A percentile compares a stretch with the other conserved stretches of the same genome.
Conservation (phyloP, 768 basidiomycete genomes). For the Boletus fagicola region DNA sequence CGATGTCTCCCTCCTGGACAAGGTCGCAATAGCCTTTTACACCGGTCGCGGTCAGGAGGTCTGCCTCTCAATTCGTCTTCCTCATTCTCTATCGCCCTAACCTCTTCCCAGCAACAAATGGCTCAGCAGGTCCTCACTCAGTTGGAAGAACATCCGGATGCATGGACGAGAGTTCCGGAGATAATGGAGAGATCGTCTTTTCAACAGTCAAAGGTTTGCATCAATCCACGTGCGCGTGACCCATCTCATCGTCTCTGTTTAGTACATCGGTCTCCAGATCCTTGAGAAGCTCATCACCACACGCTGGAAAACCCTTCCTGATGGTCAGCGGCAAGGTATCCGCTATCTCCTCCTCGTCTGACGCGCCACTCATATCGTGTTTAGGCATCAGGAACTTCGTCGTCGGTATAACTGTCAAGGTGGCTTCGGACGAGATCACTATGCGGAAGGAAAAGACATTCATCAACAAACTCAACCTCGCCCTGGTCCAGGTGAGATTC, state of each 20-base stretch:
- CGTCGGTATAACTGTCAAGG: slow-evolving; percentile 88
- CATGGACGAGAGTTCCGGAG: slow-evolving; percentile 96
- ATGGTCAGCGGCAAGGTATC: slow-evolving; percentile 86
- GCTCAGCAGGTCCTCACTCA: slow-evolving; percentile 94
- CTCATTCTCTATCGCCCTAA: slow-evolving; percentile 3
- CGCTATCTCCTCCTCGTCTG: background rate
- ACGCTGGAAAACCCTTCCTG: slow-evolving; percentile 94
- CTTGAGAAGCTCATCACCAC: slow-evolving; percentile 93
- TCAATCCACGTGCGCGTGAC: background rate
- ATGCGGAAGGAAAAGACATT: slow-evolving; percentile 93
- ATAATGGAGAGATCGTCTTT: slow-evolving; percentile 83
- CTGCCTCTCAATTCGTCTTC: slow-evolving; percentile 23
- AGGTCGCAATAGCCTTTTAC: slow-evolving; percentile 90
- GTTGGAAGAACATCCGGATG: slow-evolving; percentile 93
- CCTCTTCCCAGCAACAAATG: slow-evolving; percentile 73
- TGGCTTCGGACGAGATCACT: slow-evolving; percentile 84
- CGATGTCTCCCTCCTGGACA: slow-evolving; percentile 90
- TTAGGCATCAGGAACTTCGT: slow-evolving; percentile 95
- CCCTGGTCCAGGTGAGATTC: slow-evolving; percentile 79
- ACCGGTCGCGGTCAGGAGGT: slow-evolving; percentile 84
- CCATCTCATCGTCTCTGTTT: slow-evolving; percentile 17
- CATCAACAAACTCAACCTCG: slow-evolving; percentile 94
- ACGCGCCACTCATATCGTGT: slow-evolving; percentile 12
- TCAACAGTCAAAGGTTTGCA: slow-evolving; percentile 77
- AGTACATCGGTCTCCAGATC: slow-evolving; percentile 98